Conservation (phyloP, 202 grass and related monocot genomes). For the Bolboschoenoplectus hybrid region DNA sequence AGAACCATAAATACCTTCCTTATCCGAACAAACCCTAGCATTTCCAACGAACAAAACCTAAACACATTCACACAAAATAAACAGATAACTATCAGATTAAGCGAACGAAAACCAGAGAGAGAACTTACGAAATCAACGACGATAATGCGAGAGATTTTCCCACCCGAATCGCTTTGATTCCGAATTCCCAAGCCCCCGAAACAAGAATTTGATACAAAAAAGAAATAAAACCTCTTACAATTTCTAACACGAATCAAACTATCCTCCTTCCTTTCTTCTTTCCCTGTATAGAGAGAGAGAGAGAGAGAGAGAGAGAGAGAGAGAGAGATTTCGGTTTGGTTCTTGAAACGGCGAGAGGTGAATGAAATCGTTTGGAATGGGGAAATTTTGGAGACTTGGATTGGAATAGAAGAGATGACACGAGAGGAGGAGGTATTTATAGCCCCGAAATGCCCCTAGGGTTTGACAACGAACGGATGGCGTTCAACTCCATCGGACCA, state of each 20-base stretch:
- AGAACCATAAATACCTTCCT: not conserved
- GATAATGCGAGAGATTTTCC: not conserved
- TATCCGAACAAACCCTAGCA: not conserved
- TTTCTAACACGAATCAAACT: not conserved
- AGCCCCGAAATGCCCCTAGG: conserved; percentile 2
- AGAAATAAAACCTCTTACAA: not conserved
- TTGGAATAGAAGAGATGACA: not conserved
- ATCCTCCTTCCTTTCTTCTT: not conserved
- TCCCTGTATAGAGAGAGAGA: not conserved
- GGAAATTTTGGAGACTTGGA: not conserved
- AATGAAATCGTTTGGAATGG: too few relatives aligned
- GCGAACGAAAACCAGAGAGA: not conserved
- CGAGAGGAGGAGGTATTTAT: conserved; percentile 18
- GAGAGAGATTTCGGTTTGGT: not conserved
- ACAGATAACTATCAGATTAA: not conserved
- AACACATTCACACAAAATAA: not conserved
- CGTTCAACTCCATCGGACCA: not conserved
- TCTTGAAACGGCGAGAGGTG: not conserved
- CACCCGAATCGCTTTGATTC: not conserved
- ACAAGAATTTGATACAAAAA: not conserved
- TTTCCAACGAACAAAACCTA: not conserved
- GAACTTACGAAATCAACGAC: not conserved
- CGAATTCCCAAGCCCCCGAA: not conserved
- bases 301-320: too few relatives aligned
- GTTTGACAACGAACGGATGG: not conserved